Base-by-base conservation (phyloP, 1,139 yeast genomes). In the Magnusiomyces suaveolens region DNA sequence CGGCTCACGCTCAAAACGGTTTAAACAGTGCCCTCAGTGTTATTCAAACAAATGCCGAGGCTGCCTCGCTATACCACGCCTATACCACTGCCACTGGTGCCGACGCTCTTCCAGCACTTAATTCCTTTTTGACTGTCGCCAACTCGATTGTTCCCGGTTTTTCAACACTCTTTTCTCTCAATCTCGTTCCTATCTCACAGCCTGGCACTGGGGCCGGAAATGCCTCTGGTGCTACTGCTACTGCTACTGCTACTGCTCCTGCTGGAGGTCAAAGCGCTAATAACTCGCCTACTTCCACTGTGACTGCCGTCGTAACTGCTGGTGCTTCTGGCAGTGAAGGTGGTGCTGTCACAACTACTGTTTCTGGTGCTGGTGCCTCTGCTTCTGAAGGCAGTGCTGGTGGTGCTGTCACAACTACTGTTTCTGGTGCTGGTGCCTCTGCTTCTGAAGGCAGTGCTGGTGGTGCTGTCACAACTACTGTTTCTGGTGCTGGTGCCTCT, bases 21-120 rank as follows among this genome's bases (percentile, higher is more conserved):
- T 50, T 54, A 10, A 24, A 52, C 20, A 49, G 49, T 25, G 54
- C 51, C 8, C 41, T 54, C 32, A 52, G 51, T 33, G 48, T 29
- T 14, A 41, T 54, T 2, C 50, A 47, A 16, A 48, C 57, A 14
- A 52, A 54, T 36, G 52, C 51, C 4, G 38, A 52, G 6, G 54
- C 51, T 20, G 41, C 54, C 23, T 41, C 57, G 1, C 46, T 49
- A 1, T 43, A 49, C 14, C 38, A 33, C 14, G 57, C 53, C n/a
- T 54, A 54, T 43, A 52, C 51, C 46, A 52, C 57, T 26, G 57
- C 57, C 14, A 54, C 54, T 8, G 57, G 57, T 39, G 50, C 49
- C 14, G 54, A 44, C 23, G 53, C 41, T 23, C 46, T 54, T 16
- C 54, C 57, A 8, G 57, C 57, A 18, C 53, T 54, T 24, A 43